A percentile compares a stretch with the other conserved stretches of the same genome.
Evolutionary conservation across 306 rosid species (phyloP).

Genomic region (Comarum palustre): DNA sequence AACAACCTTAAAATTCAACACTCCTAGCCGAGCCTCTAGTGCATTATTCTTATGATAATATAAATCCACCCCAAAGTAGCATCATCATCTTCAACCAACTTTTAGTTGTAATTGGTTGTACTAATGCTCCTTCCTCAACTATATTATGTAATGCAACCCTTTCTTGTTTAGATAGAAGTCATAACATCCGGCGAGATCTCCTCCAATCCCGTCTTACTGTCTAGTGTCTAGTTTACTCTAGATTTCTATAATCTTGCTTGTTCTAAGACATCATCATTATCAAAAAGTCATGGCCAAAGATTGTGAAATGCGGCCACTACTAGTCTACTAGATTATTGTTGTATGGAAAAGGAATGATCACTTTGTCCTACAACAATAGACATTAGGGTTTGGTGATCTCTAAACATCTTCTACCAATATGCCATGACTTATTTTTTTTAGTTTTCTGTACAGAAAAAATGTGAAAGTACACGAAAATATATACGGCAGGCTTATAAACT

Average conservation of each 20-base stretch:
- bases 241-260: background rate
- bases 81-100: background rate
- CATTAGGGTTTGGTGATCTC: background rate
- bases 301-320: background rate
- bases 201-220: background rate
- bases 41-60: background rate
- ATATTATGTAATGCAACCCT: background rate
- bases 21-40: too few relatives aligned
- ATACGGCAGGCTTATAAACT: too few relatives aligned
- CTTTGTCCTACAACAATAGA: background rate
- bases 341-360: background rate
- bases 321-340: background rate
- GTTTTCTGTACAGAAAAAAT: too few relatives aligned
- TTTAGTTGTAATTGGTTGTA: background rate
- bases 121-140: background rate
- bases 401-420: background rate
- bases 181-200: constrained; percentile 2
- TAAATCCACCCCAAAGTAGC: background rate
- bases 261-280: background rate
- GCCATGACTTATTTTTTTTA: too few relatives aligned
- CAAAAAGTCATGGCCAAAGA: background rate
- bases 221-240: background rate
- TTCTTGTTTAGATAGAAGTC: background rate
- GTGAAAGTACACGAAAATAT: too few relatives aligned
- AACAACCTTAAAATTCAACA: too few relatives aligned